Base-by-base conservation (phyloP, 2,329 filamentous ascomycete genomes). In the Zalaria sp. region DNA sequence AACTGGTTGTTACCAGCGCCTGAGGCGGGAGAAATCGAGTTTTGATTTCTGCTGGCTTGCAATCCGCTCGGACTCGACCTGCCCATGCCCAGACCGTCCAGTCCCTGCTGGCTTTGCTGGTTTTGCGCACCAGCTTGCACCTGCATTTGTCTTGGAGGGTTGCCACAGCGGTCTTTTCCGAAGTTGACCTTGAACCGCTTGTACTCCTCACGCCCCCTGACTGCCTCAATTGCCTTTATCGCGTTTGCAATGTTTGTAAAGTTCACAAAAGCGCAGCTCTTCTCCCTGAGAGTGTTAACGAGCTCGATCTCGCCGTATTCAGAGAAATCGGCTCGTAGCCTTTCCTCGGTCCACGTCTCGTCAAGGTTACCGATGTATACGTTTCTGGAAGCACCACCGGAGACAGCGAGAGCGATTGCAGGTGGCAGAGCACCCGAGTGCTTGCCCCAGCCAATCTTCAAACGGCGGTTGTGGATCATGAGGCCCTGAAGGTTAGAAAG, bases 171-270 rank as follows among this genome's bases (percentile, higher is more conserved):
- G 59, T 98, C 91, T 69, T 98, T 98, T 64, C 91, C 91, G 59
- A 98, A 98, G 69, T 98, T 98, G 61, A 98, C 89, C 74, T 98
- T 98, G 78, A 98, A 98, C 54, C 91, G 79, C 64, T 80, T 85
- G 72, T 98, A 98, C 57, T 98, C 91, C 35, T 96, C 91, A 58
- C 88, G 87, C 57, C 87, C 83, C 44, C 91, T 79, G 49, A 98
- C 79, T 25, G 88, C 91, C 65, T 98, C 91, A 50, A 98, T 98
- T 1, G 91, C 91, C 70, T 98, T 98, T 71, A 98, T 98, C 39
- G 91, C 91, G 54, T 98, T 98, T 58, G 91, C 91, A 59, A 98
- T 98, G 67, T 98, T 98, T 58, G 91, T 98, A 62, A 98, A 98
- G 68, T 98, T 98, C 61, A 98, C 91, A 60, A 98, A 98, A 0